Base-by-base conservation (phyloP, 768 basidiomycete genomes). In the Dentipellis fragilis region DNA sequence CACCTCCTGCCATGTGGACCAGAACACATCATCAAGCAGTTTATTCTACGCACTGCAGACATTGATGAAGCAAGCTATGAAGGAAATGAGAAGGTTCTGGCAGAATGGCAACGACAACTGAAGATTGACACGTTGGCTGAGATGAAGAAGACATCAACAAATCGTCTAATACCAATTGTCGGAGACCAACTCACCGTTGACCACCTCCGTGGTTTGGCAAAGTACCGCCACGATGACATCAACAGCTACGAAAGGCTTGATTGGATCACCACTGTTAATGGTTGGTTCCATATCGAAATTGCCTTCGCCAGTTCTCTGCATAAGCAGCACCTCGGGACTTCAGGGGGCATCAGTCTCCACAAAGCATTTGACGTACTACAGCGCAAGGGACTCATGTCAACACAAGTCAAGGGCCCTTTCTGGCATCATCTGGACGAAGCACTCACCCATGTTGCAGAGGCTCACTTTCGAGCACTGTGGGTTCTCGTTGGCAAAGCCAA, bases 21-120 rank as follows among this genome's bases (percentile, higher is more conserved):
- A 3, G 64, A 68, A 10, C 62, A 67, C 50, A 53, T 62, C 2
- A 68, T 67, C 7, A 53, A 60, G 0, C 72, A 75, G 57, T 73
- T 64, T 53, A 63, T 75, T 2, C 67, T 75, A 1, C 67, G 69
- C 0, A 71, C 71, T 0, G 64, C 66, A 19, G 54, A 68, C 54
- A 68, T 73, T 42, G 59, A 69, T 2, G 73, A 77, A 51, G 71
- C 71, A 2, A 72, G 70, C 49, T 76, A 76, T 45, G 66, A 73
- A 17, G 73, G 69, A 8, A 71, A 73, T 59, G 39, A 51, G 2
- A 57, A 57, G 16, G 58, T 75, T 0, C 57, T 72, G 2, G 29
- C 60, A 23, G 65, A 72, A 58, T 72, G 66, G 66, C 59, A 71
- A 12, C 48, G 29, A 1, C 72, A 73, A 58, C 58, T 72, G 17